Evolutionary conservation across 352 stramenopile species (phyloP), one percentile per base, ranked within the genome.

Genomic region (Phytophthora idaei): DNA sequence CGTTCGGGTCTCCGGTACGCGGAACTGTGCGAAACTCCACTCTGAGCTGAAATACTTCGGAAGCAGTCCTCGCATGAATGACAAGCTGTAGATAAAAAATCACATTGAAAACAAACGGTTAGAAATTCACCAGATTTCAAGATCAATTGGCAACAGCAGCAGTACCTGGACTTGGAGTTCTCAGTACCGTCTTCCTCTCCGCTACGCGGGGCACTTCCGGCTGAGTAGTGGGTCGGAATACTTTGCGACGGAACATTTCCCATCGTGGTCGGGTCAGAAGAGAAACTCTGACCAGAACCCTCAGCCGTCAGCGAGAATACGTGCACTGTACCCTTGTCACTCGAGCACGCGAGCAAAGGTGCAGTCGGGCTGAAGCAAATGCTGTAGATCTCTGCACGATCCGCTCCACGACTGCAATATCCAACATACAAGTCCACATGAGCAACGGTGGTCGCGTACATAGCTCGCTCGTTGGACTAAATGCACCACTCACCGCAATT

Each of bases 271-370:
- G 76, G 75, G 36, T 90, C 79, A n/a, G 66, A 77, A n/a, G 78
- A 69, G 31, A 89, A 87, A 45, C 69, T 81, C 1, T 85, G 80
- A 17, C 75, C 80, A 58, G 80, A 87, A 41, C 78, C 86, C 68
- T 93, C 85, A 5, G 76, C 77, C 1, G 88, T 92, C 49, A 98
- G 73, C 27, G 83, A 86, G 66, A 99, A 99, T 41, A 99, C 89
- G 78, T 99, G 97, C 4, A 98, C 90, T 1, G 97, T 99, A 21
- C 97, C 97, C 78, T 99, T 98, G 81, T 99, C 96, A 74, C 90
- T 98, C 17, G 93, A 98, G 77, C 96, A 99, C 1, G 95, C 96
- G 6, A 99, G 74, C 73, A 98, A 93, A 48, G 92, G 90, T 39
- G 90, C 92, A 46, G 97, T 95, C 17, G 92, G 89, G 66, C 95